phyloP scores from a whole-genome alignment of 2,329 filamentous ascomycete genomes.

The Aspergillus viridinutans region DNA sequence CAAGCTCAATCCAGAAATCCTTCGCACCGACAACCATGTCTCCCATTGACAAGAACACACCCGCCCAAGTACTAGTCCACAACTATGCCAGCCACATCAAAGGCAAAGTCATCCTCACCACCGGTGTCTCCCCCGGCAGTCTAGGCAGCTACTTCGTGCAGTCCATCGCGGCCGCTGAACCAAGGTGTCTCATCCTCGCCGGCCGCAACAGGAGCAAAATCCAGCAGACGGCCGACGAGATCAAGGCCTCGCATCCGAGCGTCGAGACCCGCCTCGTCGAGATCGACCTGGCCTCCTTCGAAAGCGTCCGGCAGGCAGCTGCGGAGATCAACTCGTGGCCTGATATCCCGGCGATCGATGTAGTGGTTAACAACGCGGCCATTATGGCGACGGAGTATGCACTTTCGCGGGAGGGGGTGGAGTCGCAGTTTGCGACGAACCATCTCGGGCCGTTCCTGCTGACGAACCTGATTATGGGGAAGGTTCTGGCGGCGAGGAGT shows the following conservation, averaged over 20 bases:
- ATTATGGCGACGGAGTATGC: slow-evolving; percentile 32
- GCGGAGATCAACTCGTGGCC: slow-evolving; percentile 23
- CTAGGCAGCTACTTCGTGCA: slow-evolving; percentile 35
- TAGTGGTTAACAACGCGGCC: slow-evolving; percentile 44
- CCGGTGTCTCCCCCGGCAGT: slow-evolving; percentile 35
- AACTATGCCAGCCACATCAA: slow-evolving; percentile 18
- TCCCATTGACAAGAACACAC: slow-evolving; percentile 4
- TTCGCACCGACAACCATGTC: background rate
- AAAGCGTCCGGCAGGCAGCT: slow-evolving; percentile 30
- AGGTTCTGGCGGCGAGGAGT: slow-evolving; percentile 21
- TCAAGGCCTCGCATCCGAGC: slow-evolving; percentile 15
- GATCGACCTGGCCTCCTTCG: slow-evolving; percentile 32
- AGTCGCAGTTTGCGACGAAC: slow-evolving; percentile 38
- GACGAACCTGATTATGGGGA: slow-evolving; percentile 36
- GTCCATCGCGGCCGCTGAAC: slow-evolving; percentile 32
- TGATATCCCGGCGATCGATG: slow-evolving; percentile 31
- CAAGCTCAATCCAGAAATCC: background rate
- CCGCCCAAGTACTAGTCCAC: slow-evolving; percentile 17
- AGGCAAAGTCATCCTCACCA: slow-evolving; percentile 37
- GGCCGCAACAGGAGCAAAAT: slow-evolving; percentile 35
- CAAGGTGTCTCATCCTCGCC: slow-evolving; percentile 36
- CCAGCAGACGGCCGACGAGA: slow-evolving; percentile 22
- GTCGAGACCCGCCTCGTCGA: slow-evolving; percentile 22
- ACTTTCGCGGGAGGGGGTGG: slow-evolving; percentile 33
- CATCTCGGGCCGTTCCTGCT: slow-evolving; percentile 39